A percentile compares a stretch with the other conserved stretches of the same genome.
Conservation (phyloP, 73 alveolate species). For the Blepharisma stoltei region DNA sequence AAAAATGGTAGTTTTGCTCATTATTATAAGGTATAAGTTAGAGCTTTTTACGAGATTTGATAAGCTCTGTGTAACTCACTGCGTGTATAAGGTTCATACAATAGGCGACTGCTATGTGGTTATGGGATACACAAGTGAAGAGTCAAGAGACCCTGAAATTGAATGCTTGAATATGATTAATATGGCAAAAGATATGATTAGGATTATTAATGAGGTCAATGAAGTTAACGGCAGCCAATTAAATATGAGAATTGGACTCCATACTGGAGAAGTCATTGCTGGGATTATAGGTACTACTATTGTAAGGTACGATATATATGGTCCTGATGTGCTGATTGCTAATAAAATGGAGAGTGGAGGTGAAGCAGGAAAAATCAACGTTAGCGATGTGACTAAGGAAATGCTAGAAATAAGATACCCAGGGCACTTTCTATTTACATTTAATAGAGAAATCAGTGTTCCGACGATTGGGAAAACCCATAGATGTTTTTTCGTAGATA, state of each 20-base stretch:
- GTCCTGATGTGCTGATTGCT: conserved; percentile 55
- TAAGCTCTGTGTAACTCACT: conserved; percentile 80
- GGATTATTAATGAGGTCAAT: conserved; percentile 44
- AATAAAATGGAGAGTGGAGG: conserved; percentile 62
- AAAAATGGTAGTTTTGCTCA: no score
- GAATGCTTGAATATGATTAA: conserved; percentile 91
- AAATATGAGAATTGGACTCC: conserved; percentile 62
- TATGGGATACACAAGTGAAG: conserved; percentile 86
- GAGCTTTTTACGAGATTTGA: conserved; percentile 91
- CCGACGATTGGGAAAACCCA: not conserved
- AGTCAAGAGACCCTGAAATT: conserved; percentile 82
- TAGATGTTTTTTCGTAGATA: not conserved
- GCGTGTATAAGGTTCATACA: conserved; percentile 94
- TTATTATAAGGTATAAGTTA: no score
- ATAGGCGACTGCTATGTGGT: conserved; percentile 98
- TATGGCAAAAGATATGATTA: conserved; percentile 54
- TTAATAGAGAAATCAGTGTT: conserved; percentile 9
- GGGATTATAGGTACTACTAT: conserved; percentile 63
- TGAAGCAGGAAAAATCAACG: conserved; percentile 52
- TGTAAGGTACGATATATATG: conserved; percentile 64
- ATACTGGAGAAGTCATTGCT: conserved; percentile 57
- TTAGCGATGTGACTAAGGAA: conserved; percentile 43
- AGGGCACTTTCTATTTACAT: conserved; percentile 7
- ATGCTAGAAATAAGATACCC: conserved; percentile 34
- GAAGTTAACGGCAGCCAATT: conserved; percentile 37